Evolutionary conservation across 2,329 filamentous ascomycete genomes (phyloP).

Genomic region (Aspergillus hortae): DNA sequence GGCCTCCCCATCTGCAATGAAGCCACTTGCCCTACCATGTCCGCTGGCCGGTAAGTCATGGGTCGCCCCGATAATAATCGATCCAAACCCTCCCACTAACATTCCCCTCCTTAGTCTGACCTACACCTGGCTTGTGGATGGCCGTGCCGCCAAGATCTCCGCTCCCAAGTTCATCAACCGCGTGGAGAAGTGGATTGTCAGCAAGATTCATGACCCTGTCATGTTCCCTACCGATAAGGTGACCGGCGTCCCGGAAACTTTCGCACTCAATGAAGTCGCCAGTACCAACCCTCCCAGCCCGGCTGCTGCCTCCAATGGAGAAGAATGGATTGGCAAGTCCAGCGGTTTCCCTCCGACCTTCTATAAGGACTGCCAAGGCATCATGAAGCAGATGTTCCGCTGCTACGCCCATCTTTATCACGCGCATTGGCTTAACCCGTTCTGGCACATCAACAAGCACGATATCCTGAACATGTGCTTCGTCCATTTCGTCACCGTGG

Average conservation of each 20-base stretch:
- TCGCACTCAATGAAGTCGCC: constrained; percentile 52
- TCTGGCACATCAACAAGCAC: constrained; percentile 71
- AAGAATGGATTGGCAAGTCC: constrained; percentile 82
- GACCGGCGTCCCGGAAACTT: constrained; percentile 55
- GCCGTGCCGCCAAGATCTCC: constrained; percentile 84
- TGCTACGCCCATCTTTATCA: constrained; percentile 98
- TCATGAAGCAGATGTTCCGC: constrained; percentile 97
- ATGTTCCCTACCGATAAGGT: constrained; percentile 87
- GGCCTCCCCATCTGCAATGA: constrained; percentile 79
- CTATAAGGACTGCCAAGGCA: constrained; percentile 82
- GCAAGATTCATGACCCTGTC: constrained; percentile 84
- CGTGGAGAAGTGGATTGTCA: constrained; percentile 95
- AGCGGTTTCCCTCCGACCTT: constrained; percentile 92
- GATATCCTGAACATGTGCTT: constrained; percentile 83
- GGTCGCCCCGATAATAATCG: too few relatives aligned
- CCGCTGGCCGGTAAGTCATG: constrained; percentile 76
- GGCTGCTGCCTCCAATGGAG: constrained; percentile 58
- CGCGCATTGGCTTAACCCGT: constrained; percentile 82
- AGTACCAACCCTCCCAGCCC: constrained; percentile 48
- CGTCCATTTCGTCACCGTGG: constrained; percentile 77
- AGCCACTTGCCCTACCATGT: constrained; percentile 83
- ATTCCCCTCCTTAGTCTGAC: constrained; percentile 62
- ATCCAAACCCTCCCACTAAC: constrained; percentile 10
- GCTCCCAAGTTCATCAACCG: constrained; percentile 91
- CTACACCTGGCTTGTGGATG: constrained; percentile 92